Evolutionary conservation across 768 basidiomycete species (phyloP), one percentile per base, ranked within the genome.

Genomic region (Coprinellus micaceus): DNA sequence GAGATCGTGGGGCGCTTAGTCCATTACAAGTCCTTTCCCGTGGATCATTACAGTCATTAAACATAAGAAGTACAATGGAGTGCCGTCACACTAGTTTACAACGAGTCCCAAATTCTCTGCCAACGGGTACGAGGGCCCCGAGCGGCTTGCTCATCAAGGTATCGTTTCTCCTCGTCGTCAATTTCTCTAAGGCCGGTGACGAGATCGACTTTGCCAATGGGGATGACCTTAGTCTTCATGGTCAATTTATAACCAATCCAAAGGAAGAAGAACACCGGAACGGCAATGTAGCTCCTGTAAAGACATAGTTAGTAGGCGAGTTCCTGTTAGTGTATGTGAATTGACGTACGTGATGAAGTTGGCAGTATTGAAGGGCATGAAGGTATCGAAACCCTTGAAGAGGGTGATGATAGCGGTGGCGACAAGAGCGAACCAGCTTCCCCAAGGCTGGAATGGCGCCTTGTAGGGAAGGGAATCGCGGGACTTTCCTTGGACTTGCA

Each of bases 391-490:
- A 24, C 80, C 81, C 66, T 86, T 84, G 73, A 86, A 85, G 5
- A 83, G 54, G 2, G 77, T 78, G 59, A 85, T 81, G 51, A 84
- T 72, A 10, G 60, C 73, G 1, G 82, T 83, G 28, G 77, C 70
- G 41, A 74, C 69, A 12, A 84, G 66, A 24, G 84, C 85, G 63
- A 83, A 79, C 80, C 78, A 84, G 41, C 79, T 80, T 22, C 82
- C 81, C 69, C 76, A 84, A 24, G 82, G 82, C 63, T 82, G 82
- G 65, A 84, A 82, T n/a, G 84, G 83, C 6, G 81, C 83, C 66
- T 80, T 77, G 62, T 77, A 78, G 2, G 79, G 77, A 5, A 80
- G 65, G 15, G 68, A 67, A 44, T 78, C 74, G 46, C 78, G 68
- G 21, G 72, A 73, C 54, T 72, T 67, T 15, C 74, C 76, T 40